phyloP scores from a whole-genome alignment of 495 filamentous ascomycete genomes.

The Penicillium lividum region DNA sequence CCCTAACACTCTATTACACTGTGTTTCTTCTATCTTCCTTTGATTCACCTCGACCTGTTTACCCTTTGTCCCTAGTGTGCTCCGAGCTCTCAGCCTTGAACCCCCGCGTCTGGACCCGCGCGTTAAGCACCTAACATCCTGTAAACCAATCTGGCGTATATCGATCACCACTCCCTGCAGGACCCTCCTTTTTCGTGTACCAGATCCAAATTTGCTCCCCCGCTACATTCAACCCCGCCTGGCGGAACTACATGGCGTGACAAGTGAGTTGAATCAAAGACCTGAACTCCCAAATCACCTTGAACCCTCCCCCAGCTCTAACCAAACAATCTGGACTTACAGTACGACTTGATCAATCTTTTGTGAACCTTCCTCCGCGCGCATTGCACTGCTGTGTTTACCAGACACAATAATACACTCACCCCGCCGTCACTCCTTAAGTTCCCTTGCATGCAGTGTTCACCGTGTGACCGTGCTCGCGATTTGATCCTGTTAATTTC shows the following conservation, averaged over 20 bases:
- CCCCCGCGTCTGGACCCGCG: constrained; percentile 14
- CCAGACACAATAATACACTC: constrained; percentile 4
- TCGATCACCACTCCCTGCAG: neutral
- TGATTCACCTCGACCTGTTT: neutral
- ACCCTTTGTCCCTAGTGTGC: neutral
- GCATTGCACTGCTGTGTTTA: constrained; percentile 5
- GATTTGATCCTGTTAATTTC: constrained; percentile 18
- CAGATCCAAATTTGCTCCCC: neutral
- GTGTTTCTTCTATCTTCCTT: neutral
- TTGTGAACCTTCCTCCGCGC: neutral
- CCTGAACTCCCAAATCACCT: neutral
- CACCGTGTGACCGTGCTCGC: constrained; percentile 8
- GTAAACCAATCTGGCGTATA: neutral
- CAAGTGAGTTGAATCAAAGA: constrained; percentile 18
- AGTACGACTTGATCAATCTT: constrained; percentile 17
- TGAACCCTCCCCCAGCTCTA: constrained; percentile 3
- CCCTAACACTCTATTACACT: constrained; percentile 5
- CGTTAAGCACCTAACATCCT: constrained; percentile 10
- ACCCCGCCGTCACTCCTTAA: constrained; percentile 8
- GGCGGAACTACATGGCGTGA: constrained; percentile 27
- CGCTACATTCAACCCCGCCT: constrained; percentile 12
- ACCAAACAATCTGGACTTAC: constrained; percentile 7
- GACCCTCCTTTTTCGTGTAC: neutral
- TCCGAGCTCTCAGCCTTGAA: constrained; percentile 1
- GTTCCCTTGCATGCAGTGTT: constrained; percentile 24